Conservation (phyloP, 2,329 filamentous ascomycete genomes). For the Orbilia ellipsospora region DNA sequence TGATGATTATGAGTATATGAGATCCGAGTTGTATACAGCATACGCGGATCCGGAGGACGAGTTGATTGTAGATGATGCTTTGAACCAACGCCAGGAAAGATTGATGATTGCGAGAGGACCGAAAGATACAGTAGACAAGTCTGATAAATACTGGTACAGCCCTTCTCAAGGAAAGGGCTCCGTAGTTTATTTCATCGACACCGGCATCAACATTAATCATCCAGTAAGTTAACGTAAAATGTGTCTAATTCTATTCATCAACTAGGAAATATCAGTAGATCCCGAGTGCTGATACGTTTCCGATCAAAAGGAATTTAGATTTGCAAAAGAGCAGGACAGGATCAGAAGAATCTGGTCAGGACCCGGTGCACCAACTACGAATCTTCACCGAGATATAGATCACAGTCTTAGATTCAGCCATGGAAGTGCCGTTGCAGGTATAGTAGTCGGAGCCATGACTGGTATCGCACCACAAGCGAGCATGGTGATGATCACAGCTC, state of each 20-base stretch:
- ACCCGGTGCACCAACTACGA: conserved; percentile 8
- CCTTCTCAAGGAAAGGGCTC: conserved; percentile 23
- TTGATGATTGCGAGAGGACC: conserved; percentile 23
- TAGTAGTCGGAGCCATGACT: conserved; percentile 29
- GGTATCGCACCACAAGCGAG: conserved; percentile 25
- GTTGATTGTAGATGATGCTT: not conserved
- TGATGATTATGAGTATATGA: not conserved
- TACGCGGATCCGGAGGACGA: not conserved
- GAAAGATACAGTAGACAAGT: not conserved
- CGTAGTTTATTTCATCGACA: conserved; percentile 38
- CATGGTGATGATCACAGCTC: conserved; percentile 20
- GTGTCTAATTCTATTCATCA: not conserved
- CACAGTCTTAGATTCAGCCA: conserved; percentile 36
- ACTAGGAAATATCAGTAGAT: not conserved
- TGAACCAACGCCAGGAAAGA: conserved; percentile 39
- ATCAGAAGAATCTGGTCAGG: conserved; percentile 12
- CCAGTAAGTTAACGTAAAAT: conserved; percentile 20
- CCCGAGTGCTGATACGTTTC: not conserved
- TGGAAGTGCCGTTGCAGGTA: conserved; percentile 32
- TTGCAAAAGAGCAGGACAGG: not conserved
- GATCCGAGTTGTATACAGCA: conserved; percentile 22
- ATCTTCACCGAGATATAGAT: conserved; percentile 23
- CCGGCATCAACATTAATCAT: conserved; percentile 36
- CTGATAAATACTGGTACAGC: conserved; percentile 13
- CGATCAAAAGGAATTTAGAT: conserved; percentile 27